A percentile compares a stretch with the other conserved stretches of the same genome.
Evolutionary conservation across 768 basidiomycete genomes (phyloP).

Genomic region (Panus rudis): DNA sequence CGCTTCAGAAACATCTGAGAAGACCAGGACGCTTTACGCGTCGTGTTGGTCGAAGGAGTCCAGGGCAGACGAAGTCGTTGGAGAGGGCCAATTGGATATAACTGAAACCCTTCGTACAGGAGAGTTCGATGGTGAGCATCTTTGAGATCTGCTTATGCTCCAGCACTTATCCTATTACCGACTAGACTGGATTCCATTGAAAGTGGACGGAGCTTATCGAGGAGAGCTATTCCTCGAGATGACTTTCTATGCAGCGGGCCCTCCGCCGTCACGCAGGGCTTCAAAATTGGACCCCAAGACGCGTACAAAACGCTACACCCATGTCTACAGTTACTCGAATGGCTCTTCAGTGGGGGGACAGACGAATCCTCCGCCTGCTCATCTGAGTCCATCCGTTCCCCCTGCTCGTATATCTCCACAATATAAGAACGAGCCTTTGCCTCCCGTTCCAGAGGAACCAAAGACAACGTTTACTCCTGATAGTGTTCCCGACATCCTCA

Average conservation of each 20-base stretch:
- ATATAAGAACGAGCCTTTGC: conserved; percentile 6
- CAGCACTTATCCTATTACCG: too few species aligned
- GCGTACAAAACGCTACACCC: neutral
- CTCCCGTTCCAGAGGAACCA: neutral
- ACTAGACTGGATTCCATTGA: conserved; percentile 66
- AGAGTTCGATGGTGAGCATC: conserved; percentile 79
- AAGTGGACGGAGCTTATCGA: conserved; percentile 48
- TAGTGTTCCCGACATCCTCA: neutral
- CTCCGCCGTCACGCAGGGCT: conserved; percentile 34
- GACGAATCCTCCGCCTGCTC: neutral
- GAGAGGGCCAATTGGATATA: conserved; percentile 70
- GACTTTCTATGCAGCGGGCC: conserved; percentile 79
- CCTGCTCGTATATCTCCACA: conserved; percentile 12
- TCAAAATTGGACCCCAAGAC: conserved; percentile 24
- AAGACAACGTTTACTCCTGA: neutral
- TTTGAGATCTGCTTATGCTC: neutral
- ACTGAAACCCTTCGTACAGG: conserved; percentile 74
- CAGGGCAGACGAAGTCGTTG: conserved; percentile 66
- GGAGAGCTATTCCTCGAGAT: conserved; percentile 91
- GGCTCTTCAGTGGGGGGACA: neutral
- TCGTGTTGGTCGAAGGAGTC: conserved; percentile 79
- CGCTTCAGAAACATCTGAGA: conserved; percentile 44
- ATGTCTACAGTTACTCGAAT: neutral
- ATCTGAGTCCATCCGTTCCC: conserved; percentile 16
- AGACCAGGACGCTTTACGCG: conserved; percentile 59